A percentile compares a stretch with the other conserved stretches of the same genome.
Conservation (phyloP, 108 stramenopile genomes). For the Bacterosira constricta region DNA sequence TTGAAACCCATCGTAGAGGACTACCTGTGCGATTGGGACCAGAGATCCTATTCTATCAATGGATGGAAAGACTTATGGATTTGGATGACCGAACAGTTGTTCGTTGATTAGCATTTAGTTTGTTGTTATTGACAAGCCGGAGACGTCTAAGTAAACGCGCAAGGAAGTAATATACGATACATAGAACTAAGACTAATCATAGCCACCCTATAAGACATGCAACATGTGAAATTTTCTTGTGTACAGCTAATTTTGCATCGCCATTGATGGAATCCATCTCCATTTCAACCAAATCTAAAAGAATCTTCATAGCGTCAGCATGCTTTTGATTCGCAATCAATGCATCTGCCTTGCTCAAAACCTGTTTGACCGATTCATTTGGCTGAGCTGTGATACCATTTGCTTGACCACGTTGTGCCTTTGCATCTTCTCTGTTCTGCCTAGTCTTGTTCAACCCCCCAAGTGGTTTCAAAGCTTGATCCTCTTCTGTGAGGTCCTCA, state of each 20-base stretch:
- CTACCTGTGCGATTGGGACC: too few species aligned
- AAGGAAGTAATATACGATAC: too few species aligned
- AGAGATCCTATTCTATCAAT: too few species aligned
- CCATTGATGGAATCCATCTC: slow-evolving; percentile 16
- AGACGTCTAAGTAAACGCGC: too few species aligned
- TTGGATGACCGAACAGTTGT: too few species aligned
- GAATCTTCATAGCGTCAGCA: slow-evolving; percentile 34
- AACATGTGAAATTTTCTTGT: slow-evolving; percentile 32
- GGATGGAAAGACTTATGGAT: too few species aligned
- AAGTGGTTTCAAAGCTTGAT: slow-evolving; percentile 26
- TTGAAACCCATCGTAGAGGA: too few species aligned
- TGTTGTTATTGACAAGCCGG: too few species aligned
- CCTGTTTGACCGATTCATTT: neutral
- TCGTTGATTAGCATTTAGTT: too few species aligned
- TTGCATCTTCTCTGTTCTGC: slow-evolving; percentile 21
- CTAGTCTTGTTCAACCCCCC: slow-evolving; percentile 16
- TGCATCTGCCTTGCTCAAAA: slow-evolving; percentile 24
- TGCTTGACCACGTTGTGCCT: slow-evolving; percentile 9
- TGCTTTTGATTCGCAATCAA: slow-evolving; percentile 18
- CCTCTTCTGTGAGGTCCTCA: slow-evolving; percentile 24
- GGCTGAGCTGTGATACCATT: neutral
- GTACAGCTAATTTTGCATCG: slow-evolving; percentile 31
- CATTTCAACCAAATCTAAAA: slow-evolving; percentile 32
- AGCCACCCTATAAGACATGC: slow-evolving; percentile 35
- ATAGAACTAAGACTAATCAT: too few species aligned